These are phyloP conservation scores for Asclepias syriaca DNA, from an alignment of 257 asterid genomes.

Conservation along the genomic window DNA sequence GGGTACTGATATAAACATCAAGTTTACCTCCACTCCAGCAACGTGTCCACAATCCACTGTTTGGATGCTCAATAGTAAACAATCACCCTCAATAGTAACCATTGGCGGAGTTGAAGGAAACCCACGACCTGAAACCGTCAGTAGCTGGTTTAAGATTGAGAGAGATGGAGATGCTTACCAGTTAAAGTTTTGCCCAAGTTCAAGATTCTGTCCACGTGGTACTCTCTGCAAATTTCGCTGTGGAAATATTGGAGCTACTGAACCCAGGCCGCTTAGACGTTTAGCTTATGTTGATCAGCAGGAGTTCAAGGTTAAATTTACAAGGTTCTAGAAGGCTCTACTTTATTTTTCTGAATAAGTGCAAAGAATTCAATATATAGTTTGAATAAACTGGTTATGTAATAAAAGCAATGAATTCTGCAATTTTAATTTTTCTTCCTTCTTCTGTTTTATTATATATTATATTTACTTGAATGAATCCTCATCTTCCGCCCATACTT, in stretches of 20 bases:
- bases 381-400: not conserved
- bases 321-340: not conserved
- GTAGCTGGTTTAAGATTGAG: constrained; percentile 3
- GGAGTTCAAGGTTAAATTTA: not conserved
- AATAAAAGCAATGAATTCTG: too few relatives aligned
- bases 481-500: too few relatives aligned
- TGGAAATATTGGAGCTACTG: not conserved
- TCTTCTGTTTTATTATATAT: too few relatives aligned
- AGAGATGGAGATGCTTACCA: not conserved
- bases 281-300: not conserved
- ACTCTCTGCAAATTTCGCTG: not conserved
- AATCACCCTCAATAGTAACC: not conserved
- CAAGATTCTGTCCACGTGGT: not conserved
- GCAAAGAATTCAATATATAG: not conserved
- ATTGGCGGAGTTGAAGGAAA: constrained; percentile 5
- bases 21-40: not conserved
- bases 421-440: too few relatives aligned
- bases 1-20: not conserved
- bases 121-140: not conserved
- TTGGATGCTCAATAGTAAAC: not conserved
- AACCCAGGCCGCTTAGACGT: not conserved
- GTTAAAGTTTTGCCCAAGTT: not conserved
- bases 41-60: not conserved
- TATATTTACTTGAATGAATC: too few relatives aligned
- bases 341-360: not conserved